These are phyloP conservation scores for Grosmannia serpens DNA, from an alignment of 2,329 filamentous ascomycete species.

Conservation along the genomic window DNA sequence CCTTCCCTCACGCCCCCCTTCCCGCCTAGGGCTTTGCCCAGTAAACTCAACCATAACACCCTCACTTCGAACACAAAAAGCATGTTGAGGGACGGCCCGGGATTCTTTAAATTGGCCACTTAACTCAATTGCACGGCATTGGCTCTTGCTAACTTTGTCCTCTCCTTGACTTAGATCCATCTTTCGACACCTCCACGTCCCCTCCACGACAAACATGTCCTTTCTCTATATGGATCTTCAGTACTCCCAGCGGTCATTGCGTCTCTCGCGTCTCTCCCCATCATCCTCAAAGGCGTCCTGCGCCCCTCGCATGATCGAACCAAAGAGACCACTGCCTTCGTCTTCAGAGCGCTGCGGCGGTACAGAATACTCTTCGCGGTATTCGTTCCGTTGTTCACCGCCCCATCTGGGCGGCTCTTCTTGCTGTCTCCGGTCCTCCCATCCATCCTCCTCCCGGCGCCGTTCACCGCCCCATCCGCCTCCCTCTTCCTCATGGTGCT, in stretches of 20 bases:
- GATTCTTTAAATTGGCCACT: no score
- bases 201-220: not conserved
- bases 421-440: constrained; percentile 8
- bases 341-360: not conserved
- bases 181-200: not conserved
- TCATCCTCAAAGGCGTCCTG: constrained; percentile 12
- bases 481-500: not conserved
- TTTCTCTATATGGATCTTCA: not conserved
- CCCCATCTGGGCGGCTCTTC: constrained; percentile 16
- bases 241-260: not conserved
- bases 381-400: constrained; percentile 7
- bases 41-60: no score
- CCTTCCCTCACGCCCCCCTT: no score
- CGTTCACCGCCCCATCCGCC: constrained; percentile 7
- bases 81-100: no score
- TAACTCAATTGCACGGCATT: not conserved
- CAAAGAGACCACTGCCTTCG: constrained; percentile 7
- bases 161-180: not conserved
- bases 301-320: constrained; percentile 14
- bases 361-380: not conserved
- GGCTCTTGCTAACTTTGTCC: not conserved
- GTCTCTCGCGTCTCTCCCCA: constrained; percentile 13
- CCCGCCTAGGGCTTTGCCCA: no score
- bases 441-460: constrained; percentile 12
- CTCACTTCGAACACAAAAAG: no score